These are phyloP conservation scores for Pisolithus tinctorius DNA, from an alignment of 768 basidiomycete genomes.

Conservation along the genomic window DNA sequence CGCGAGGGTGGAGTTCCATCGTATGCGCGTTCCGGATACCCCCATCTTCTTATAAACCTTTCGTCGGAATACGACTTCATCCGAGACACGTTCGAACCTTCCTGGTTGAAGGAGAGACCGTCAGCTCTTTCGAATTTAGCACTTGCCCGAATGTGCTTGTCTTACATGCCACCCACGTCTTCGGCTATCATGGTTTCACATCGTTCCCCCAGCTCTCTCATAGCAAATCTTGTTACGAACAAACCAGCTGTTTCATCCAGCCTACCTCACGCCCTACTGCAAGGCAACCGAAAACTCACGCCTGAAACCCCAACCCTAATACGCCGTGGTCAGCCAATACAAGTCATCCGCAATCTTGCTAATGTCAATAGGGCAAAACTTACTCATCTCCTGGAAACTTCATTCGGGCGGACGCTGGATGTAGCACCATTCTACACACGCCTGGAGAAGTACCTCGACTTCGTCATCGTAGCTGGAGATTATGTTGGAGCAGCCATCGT, in stretches of 20 bases:
- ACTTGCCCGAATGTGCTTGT: conserved; percentile 79
- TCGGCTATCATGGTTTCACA: conserved; percentile 98
- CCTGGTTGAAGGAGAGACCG: conserved; percentile 75
- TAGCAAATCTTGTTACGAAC: conserved; percentile 96
- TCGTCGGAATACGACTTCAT: conserved; percentile 83
- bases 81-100: conserved; percentile 69
- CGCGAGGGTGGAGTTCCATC: conserved; percentile 95
- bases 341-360: conserved; percentile 62
- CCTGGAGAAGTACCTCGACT: conserved; percentile 74
- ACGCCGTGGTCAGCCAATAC: conserved; percentile 81
- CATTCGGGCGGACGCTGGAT: conserved; percentile 73
- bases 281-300: conserved; percentile 79
- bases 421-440: conserved; percentile 71
- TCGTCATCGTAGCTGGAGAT: conserved; percentile 89
- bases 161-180: conserved; percentile 88
- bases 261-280: conserved; percentile 87
- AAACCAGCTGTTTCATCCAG: conserved; percentile 95
- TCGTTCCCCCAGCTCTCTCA: conserved; percentile 89
- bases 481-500: conserved; percentile 94
- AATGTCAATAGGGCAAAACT: conserved; percentile 73
- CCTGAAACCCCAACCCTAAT: conserved; percentile 90
- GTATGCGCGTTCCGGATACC: conserved; percentile 89
- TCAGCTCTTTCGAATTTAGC: conserved; percentile 81
- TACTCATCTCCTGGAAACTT: conserved; percentile 78
- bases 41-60: conserved; percentile 94